These are phyloP conservation scores for Auriculariales sp. DNA, from an alignment of 768 basidiomycete genomes.

Conservation along the genomic window DNA sequence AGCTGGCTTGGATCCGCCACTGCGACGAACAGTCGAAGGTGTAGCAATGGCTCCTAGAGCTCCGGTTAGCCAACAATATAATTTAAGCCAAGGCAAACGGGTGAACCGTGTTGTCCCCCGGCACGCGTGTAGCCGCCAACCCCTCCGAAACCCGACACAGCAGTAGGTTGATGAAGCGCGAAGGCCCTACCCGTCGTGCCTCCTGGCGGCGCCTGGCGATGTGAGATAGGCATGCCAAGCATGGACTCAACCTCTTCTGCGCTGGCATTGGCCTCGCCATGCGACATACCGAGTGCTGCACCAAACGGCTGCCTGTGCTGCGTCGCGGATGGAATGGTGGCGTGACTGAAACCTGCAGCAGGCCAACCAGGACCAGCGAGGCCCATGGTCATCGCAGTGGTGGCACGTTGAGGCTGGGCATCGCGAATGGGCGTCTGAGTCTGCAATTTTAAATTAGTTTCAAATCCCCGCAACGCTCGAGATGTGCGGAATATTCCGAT, in stretches of 20 bases:
- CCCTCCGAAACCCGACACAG: no score
- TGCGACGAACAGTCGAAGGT: no score
- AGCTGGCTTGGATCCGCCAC: no score
- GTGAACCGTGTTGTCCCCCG: no score
- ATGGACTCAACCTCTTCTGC: slow-evolving; percentile 61
- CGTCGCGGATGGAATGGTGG: slow-evolving; percentile 3
- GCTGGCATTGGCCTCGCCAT: slow-evolving; percentile 51
- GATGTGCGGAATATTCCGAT: no score
- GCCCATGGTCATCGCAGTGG: neutral
- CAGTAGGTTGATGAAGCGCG: no score
- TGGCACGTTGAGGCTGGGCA: neutral
- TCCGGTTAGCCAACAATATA: no score
- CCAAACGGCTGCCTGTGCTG: slow-evolving; percentile 41
- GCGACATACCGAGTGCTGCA: slow-evolving; percentile 17
- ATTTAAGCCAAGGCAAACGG: no score
- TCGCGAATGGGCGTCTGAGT: neutral
- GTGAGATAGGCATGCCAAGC: slow-evolving; percentile 15
- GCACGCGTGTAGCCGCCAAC: no score
- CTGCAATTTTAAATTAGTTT: neutral
- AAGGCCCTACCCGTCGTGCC: no score
- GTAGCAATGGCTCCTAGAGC: no score
- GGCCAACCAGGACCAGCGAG: neutral
- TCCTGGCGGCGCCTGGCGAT: neutral
- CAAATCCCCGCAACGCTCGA: neutral
- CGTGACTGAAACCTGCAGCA: neutral